Percentiles rank a stretch among this genome's conserved stretches.
phyloP scores from a whole-genome alignment of 352 stramenopile genomes.

The Globisporangium sylvaticum region DNA sequence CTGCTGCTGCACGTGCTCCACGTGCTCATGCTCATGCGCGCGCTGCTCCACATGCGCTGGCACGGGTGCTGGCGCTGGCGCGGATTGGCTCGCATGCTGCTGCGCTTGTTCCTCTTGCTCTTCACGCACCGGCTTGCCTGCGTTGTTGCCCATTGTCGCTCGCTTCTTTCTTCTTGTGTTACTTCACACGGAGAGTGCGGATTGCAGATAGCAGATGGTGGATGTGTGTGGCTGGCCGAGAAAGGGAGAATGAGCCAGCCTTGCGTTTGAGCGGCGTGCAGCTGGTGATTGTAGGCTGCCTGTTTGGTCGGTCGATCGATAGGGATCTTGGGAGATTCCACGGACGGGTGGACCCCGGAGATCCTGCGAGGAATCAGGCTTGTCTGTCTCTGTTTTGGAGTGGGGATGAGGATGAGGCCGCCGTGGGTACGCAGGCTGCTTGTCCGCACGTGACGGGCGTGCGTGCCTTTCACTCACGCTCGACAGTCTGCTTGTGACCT shows the following conservation, averaged over 20 bases:
- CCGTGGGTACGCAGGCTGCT: neutral
- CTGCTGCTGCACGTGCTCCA: neutral
- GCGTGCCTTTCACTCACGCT: neutral
- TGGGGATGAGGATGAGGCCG: neutral
- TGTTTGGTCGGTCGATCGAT: too few species aligned
- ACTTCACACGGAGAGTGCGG: neutral
- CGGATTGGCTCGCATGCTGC: neutral
- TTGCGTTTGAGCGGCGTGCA: neutral
- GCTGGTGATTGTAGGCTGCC: neutral
- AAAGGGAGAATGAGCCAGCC: neutral
- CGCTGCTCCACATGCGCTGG: too few species aligned
- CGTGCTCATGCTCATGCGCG: neutral
- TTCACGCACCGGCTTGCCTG: conserved; percentile 1
- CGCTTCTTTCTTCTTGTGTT: neutral
- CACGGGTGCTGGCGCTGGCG: neutral
- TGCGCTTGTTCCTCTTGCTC: neutral
- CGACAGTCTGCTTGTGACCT: neutral
- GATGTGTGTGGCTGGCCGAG: neutral
- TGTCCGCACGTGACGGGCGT: neutral
- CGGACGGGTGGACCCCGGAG: neutral
- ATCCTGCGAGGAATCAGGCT: neutral
- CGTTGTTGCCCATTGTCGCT: conserved; percentile 7
- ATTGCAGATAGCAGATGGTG: neutral
- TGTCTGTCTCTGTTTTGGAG: neutral
- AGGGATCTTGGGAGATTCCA: neutral